Percentiles rank a stretch among this genome's conserved stretches.
These are phyloP conservation scores for Penicillium coffeae DNA, from an alignment of 495 filamentous ascomycete species.

Conservation along the genomic window DNA sequence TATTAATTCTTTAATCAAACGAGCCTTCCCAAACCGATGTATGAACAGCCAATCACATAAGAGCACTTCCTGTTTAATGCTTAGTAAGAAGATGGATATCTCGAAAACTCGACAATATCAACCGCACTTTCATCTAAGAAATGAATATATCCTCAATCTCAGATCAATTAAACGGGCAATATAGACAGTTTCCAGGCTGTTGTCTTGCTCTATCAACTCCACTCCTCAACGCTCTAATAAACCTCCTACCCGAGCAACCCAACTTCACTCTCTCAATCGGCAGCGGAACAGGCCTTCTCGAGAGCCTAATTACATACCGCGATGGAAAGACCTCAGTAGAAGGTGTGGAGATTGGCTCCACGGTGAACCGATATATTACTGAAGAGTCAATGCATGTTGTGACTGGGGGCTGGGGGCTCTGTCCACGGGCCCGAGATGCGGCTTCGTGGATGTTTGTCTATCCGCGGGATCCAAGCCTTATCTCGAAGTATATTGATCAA, in stretches of 20 bases:
- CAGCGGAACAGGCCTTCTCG: conserved; percentile 51
- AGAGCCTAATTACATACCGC: conserved; percentile 38
- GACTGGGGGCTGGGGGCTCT: conserved; percentile 39
- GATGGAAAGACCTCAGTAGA: conserved; percentile 25
- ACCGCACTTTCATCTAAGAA: background rate
- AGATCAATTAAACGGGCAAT: background rate
- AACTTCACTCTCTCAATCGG: conserved; percentile 49
- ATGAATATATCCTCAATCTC: background rate
- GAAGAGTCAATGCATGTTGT: conserved; percentile 39
- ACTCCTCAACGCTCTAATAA: background rate
- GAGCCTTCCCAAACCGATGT: too few species aligned
- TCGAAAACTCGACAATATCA: background rate
- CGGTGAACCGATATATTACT: conserved; percentile 45
- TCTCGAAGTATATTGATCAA: conserved; percentile 39
- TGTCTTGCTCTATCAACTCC: background rate
- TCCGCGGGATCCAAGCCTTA: conserved; percentile 44
- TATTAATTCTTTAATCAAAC: too few species aligned
- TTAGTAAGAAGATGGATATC: too few species aligned
- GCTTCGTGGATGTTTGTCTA: conserved; percentile 54
- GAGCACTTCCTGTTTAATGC: too few species aligned
- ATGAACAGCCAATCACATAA: too few species aligned
- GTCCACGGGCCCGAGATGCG: conserved; percentile 30
- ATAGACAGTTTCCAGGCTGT: background rate
- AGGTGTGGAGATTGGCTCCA: conserved; percentile 45
- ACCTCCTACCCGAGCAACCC: conserved; percentile 38